These are phyloP conservation scores for Ceriops tagal DNA, from an alignment of 345 rosid genomes.

Conservation along the genomic window DNA sequence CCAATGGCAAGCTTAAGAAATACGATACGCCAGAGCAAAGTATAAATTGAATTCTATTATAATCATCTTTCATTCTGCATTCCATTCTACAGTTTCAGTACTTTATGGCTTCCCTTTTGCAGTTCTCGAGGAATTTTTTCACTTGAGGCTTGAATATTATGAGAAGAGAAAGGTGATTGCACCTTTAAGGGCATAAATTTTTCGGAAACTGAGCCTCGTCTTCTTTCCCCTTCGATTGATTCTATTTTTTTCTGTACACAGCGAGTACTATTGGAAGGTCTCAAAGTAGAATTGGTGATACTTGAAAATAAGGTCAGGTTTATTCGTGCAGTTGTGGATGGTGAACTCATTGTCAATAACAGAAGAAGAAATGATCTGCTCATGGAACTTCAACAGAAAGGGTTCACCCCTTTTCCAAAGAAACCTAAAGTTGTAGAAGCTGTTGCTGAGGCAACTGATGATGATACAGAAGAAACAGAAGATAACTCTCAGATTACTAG, in stretches of 20 bases:
- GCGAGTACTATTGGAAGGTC: conserved; percentile 51
- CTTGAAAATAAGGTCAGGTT: conserved; percentile 86
- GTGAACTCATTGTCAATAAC: conserved; percentile 83
- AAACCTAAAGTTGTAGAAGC: conserved; percentile 52
- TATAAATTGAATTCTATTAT: conserved; percentile 27
- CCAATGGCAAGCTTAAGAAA: conserved; percentile 67
- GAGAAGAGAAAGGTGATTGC: conserved; percentile 63
- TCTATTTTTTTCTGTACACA: conserved; percentile 31
- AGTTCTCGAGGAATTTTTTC: conserved; percentile 87
- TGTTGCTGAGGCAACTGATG: conserved; percentile 65
- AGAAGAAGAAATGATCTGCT: conserved; percentile 80
- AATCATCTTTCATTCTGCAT: background rate
- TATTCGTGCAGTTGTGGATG: conserved; percentile 80
- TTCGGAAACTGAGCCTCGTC: background rate
- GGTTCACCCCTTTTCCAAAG: conserved; percentile 82
- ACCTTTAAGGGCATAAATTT: background rate
- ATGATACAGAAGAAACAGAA: conserved; percentile 47
- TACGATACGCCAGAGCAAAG: conserved; percentile 83
- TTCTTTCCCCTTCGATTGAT: background rate
- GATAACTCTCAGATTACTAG: conserved; percentile 36
- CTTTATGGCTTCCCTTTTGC: conserved; percentile 17
- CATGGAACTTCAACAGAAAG: conserved; percentile 63
- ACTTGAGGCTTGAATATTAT: conserved; percentile 66
- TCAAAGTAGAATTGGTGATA: conserved; percentile 64
- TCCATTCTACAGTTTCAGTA: background rate